Base-by-base conservation (phyloP, 768 basidiomycete species). In the Russula ochroleuca region DNA sequence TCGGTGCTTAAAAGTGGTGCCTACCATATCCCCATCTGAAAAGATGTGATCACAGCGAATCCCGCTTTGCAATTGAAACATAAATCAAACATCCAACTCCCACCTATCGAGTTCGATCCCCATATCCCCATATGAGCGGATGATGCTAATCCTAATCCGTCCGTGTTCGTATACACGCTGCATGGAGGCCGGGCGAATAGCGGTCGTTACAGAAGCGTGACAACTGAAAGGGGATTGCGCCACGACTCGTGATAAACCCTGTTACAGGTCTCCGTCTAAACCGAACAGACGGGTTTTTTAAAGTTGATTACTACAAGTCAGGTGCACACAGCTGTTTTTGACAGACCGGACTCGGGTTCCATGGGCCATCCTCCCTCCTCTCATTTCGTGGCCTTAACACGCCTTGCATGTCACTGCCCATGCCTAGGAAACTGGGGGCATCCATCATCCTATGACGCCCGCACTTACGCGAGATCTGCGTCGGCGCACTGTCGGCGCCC, bases 401-500 rank as follows among this genome's bases (percentile, higher is more conserved):
- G 33, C 13, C 33, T 19, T 19, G 52, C 17, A n/a, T 23, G 14
- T 38, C 50, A 31, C 17, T 3, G 9, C 5, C 17, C 45, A 47
- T 21, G 45, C 45, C n/a, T 13, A 17, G 48, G 48, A 7, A 51
- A 3, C 3, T 3, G 28, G 17, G 31, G 17, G 54, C 25, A 28
- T 45, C 13, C 43, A 45, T 57, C 28, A 33, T 28, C 3, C 7
- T 7, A 38, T 21, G 53, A 21, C 17, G n/a, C 37, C 10, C 15
- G 17, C 38, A 9, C 5, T 47, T 47, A 31, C 25, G 49, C 41
- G 19, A 48, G 51, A 38, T 48, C 45, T 54, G 37, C 43, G 23
- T 47, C 49, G 53, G 63, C 62, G 62, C 45, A 37, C 37, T 35
- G 23, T 47, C 49, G 53, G 63, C 62, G 62, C 45, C 45, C 37